These are phyloP conservation scores for Darksidea phi DNA, from an alignment of 495 filamentous ascomycete genomes.

Conservation along the genomic window DNA sequence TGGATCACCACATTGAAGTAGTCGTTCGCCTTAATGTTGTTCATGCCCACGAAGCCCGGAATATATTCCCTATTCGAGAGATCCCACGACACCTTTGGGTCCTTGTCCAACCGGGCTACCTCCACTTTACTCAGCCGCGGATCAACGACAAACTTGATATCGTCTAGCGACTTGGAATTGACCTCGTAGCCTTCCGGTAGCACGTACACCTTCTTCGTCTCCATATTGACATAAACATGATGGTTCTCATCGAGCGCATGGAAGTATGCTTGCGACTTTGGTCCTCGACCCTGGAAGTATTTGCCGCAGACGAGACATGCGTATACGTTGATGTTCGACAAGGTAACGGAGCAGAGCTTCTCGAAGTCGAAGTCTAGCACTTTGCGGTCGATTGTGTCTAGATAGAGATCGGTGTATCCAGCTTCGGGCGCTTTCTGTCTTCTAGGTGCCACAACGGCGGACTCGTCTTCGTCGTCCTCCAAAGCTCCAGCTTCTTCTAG, in stretches of 20 bases:
- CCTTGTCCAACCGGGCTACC: conserved; percentile 76
- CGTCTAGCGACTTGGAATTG: conserved; percentile 88
- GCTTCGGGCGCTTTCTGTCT: conserved; percentile 75
- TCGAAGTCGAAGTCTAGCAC: conserved; percentile 96
- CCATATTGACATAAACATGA: conserved; percentile 97
- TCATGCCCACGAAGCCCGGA: conserved; percentile 94
- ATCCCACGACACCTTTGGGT: conserved; percentile 72
- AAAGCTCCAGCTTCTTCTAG: conserved; percentile 49
- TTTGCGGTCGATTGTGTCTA: conserved; percentile 89
- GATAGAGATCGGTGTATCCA: conserved; percentile 93
- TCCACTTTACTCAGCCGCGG: conserved; percentile 78
- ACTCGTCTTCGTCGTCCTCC: conserved; percentile 44
- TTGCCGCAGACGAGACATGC: conserved; percentile 96
- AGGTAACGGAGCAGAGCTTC: conserved; percentile 90
- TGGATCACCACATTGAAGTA: conserved; percentile 98
- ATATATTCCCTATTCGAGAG: conserved; percentile 78
- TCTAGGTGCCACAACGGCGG: conserved; percentile 42
- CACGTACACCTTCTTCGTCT: conserved; percentile 91
- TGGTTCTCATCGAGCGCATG: conserved; percentile 93
- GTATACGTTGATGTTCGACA: conserved; percentile 98
- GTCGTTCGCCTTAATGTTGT: conserved; percentile 99
- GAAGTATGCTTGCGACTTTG: conserved; percentile 94
- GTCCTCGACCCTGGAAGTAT: conserved; percentile 93
- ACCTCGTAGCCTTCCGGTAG: conserved; percentile 98
- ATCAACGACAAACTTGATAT: conserved; percentile 98